Base-by-base conservation (phyloP, 2,329 filamentous ascomycete genomes). In the Metarhizium sp. region DNA sequence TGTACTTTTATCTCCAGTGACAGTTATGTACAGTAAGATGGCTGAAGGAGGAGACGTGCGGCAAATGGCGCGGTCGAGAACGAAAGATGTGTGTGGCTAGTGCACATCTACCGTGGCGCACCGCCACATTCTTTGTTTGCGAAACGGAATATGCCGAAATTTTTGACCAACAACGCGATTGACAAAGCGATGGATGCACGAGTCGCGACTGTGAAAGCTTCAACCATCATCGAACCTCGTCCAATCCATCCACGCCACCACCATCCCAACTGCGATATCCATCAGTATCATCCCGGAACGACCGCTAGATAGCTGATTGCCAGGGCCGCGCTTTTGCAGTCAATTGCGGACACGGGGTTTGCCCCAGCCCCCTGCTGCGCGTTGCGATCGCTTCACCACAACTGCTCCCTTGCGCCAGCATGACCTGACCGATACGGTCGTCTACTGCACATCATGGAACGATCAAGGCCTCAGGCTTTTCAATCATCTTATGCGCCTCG, bases 401-500 rank as follows among this genome's bases (percentile, higher is more conserved):
- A 34, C 29, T 54, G 43, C 54, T 56, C 50, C 59, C 56, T 48
- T 48, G 54, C 58, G 56, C 50, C 58, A 63, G 65, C 65, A 69
- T 68, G 67, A 66, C 53, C 64, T 68, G 63, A 64, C 59, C 63
- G 48, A 55, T 54, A 55, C 59, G 61, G 59, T 59, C 55, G 54
- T 57, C 53, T 55, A 55, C 50, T 53, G 56, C 61, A 71, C 61
- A 58, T 48, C 45, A 82, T 82, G 79, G 77, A 78, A 64, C 73
- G 73, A 68, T 70, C 69, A 61, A 73, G 75, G 63, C 90, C 91
- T 50, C 90, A 96, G 75, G 89, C 91, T 47, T 94, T 95, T 67
- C 85, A 94, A 63, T 92, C 90, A 55, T 91, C 87, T 68, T 96
- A 95, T 74, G 90, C 92, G 72, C 90, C 92, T 60, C 88, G 92